Percentiles rank a stretch among this genome's conserved stretches.
Conservation (phyloP, 2,329 filamentous ascomycete species). For the Ampelomyces quisqualis region DNA sequence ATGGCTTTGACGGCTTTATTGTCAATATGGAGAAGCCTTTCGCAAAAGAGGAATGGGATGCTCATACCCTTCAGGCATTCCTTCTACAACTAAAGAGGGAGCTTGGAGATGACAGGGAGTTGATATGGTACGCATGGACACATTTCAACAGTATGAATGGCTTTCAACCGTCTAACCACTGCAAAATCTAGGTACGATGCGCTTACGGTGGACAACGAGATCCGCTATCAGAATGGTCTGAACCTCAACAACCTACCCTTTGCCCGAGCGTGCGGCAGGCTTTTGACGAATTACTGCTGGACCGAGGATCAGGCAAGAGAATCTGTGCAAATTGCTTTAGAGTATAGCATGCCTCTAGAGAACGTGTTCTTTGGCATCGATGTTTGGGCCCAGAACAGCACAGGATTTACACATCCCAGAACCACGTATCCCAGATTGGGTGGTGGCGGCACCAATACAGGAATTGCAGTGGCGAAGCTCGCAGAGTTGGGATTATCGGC, state of each 20-base stretch:
- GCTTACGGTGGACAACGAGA: conserved; percentile 45
- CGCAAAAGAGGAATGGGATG: conserved; percentile 35
- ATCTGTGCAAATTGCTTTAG: conserved; percentile 28
- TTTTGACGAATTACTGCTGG: conserved; percentile 53
- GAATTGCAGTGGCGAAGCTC: conserved; percentile 44
- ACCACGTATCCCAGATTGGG: conserved; percentile 42
- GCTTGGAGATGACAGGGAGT: conserved; percentile 28
- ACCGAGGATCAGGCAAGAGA: conserved; percentile 27
- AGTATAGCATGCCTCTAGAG: conserved; percentile 22
- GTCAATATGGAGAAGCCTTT: conserved; percentile 51
- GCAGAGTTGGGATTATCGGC: conserved; percentile 40
- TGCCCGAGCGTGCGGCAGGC: conserved; percentile 39
- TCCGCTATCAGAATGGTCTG: conserved; percentile 50
- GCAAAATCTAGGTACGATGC: conserved; percentile 48
- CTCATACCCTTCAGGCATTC: conserved; percentile 38
- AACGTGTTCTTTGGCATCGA: conserved; percentile 49
- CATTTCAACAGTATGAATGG: not conserved
- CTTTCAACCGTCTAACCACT: not conserved
- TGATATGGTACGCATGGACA: conserved; percentile 45
- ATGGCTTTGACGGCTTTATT: conserved; percentile 52
- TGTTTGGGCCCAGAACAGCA: conserved; percentile 49
- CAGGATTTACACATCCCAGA: conserved; percentile 29
- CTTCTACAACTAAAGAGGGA: conserved; percentile 40
- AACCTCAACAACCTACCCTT: conserved; percentile 44
- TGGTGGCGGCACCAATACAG: conserved; percentile 48